Evolutionary conservation across 176 grass and related monocot species (phyloP), one percentile per base, ranked within the genome.

Genomic region (Olyra latifolia): DNA sequence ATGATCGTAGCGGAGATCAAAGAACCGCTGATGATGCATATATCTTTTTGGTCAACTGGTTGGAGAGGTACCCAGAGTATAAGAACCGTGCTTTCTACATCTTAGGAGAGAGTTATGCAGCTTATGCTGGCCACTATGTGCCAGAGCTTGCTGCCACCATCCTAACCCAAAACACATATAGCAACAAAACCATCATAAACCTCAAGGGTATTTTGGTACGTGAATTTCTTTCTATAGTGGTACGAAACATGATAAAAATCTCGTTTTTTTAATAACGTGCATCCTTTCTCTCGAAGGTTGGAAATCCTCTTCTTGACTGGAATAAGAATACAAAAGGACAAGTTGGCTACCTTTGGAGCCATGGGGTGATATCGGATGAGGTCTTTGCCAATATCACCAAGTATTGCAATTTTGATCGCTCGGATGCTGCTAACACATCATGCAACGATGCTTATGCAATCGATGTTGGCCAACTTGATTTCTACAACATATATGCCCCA

Each of bases 31-130:
- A 66, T 1, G 90, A 83, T 11, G 3, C 83, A 0, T 92, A 92
- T n/a, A 17, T 87, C 0, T 83, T 83, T 54, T 3, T 80, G 47
- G 20, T 89, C 3, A 89, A 89, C 8, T 88, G 72, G 86, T 67
- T 86, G 3, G 67, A 83, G 8, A 82, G 86, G 25, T 89, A 87
- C 9, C 87, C 83, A 87, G n/a, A n/a, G 13, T 89, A 88, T 61
- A 89, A 80, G 27, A 52, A 23, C 2, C 78, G 78, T 38, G 56
- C 63, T 0, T 90, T 93, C 79, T 93, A 66, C 72, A 93, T 90
- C 58, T 80, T 4, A n/a, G 91, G 91, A 0, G 91, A 93, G 76
- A 93, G 84, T n/a, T n/a, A n/a, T n/a, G n/a, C n/a, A n/a, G n/a
- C n/a, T 72, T 93, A 44, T 25, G 75, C 77, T 12, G 91, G 91